phyloP scores from a whole-genome alignment of 495 filamentous ascomycete genomes.

The Alectoria sarmentosa region DNA sequence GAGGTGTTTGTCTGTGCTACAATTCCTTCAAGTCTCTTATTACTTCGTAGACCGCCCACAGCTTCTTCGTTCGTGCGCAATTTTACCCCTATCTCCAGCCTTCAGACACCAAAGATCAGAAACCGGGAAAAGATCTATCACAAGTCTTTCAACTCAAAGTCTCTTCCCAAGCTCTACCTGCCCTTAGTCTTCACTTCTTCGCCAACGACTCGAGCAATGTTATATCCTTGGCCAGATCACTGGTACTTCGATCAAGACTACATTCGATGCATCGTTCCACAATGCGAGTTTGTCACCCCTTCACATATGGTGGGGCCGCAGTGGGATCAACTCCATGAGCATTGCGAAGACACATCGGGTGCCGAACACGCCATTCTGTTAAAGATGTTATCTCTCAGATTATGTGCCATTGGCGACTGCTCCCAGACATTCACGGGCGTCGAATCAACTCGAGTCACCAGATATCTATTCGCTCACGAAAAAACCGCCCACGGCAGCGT shows the following conservation, averaged over 20 bases:
- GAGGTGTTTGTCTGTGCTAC: too few relatives aligned
- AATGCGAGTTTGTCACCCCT: background rate
- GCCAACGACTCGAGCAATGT: too few relatives aligned
- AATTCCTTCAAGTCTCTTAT: background rate
- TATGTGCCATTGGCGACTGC: background rate
- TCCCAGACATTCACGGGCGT: too few relatives aligned
- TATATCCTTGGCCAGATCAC: background rate
- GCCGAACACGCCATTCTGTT: background rate
- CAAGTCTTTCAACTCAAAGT: background rate
- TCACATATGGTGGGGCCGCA: background rate
- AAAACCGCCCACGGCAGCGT: background rate
- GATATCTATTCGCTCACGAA: background rate
- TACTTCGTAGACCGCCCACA: too few relatives aligned
- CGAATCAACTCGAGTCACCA: background rate
- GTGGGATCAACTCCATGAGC: background rate
- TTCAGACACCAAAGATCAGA: background rate
- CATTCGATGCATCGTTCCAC: background rate
- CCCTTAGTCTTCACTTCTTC: too few relatives aligned
- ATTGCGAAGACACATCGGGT: background rate
- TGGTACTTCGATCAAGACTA: background rate
- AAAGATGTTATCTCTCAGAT: background rate
- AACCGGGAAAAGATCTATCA: background rate
- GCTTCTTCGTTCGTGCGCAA: background rate
- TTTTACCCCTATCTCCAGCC: background rate
- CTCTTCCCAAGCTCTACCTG: background rate